Evolutionary conservation across 257 asterid genomes (phyloP), one percentile per base, ranked within the genome.

Genomic region (Nemophila menziesii): DNA sequence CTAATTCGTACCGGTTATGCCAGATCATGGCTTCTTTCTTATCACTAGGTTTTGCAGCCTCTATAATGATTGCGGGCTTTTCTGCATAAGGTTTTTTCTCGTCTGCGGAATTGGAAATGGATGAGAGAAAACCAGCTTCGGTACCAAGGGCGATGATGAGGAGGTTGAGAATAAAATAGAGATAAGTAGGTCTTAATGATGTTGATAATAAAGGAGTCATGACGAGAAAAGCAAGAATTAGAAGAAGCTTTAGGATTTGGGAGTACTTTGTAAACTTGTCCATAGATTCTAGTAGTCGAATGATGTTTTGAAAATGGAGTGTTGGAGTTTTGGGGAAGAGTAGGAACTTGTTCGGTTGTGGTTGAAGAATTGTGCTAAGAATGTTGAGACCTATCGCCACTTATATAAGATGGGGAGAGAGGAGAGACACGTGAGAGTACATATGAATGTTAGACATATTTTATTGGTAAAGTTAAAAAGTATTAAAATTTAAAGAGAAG

Each of bases 71-170:
- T 0, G 5, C 8, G 0, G 57, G 47, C 33, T 24, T 13, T 51
- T 51, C 24, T 39, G 60, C 4, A 33, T 10, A 20, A 18, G 47
- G 20, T 56, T 48, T 45, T 57, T 63, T 48, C 22, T 62, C 29
- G 20, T 62, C 60, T 45, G 60, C n/a, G 6, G 64, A 7, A 48
- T 63, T 54, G 14, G 43, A 54, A 20, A 72, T 54, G 51, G 72
- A 70, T 37, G 83, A 68, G 42, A 74, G 62, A 40, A 80, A 70
- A 43, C 93, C 93, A 23, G 84, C 72, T 33, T 80, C 84, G 0
- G 69, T 77, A 13, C 81, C 87, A 16, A 80, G 56, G 4, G 65
- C 46, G 11, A 80, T 55, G 39, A 80, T 68, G 43, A 80, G 70
- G 38, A 80, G 55, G 57, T 76, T 70, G 38, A 76, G 55, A 15